A percentile compares a stretch with the other conserved stretches of the same genome.
Evolutionary conservation across 2,329 filamentous ascomycete species (phyloP).

Genomic region (Daldinia sp.): DNA sequence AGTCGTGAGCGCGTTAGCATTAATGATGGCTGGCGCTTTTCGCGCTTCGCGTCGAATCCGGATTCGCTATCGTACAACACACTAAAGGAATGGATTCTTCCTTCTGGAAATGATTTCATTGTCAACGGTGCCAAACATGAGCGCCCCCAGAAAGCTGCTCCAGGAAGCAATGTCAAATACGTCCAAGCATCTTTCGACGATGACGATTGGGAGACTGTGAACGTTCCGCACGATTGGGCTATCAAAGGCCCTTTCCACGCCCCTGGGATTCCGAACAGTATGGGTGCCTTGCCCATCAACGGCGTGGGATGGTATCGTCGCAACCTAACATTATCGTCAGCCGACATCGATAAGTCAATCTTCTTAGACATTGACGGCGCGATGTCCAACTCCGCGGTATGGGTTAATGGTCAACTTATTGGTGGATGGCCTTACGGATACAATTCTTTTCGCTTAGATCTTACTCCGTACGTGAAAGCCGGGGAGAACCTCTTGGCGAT

Average conservation of each 20-base stretch:
- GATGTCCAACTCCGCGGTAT: conserved; percentile 49
- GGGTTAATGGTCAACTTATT: conserved; percentile 50
- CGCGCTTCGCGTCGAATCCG: conserved; percentile 47
- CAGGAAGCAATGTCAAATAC: conserved; percentile 42
- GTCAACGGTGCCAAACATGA: conserved; percentile 35
- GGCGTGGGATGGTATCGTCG: conserved; percentile 55
- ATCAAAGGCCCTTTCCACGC: conserved; percentile 52
- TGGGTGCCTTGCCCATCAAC: conserved; percentile 58
- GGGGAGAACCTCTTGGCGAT: conserved; percentile 56
- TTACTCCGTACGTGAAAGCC: conserved; percentile 29
- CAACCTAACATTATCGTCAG: conserved; percentile 35
- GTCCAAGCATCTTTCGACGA: conserved; percentile 44
- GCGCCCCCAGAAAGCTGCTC: conserved; percentile 40
- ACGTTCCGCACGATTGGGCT: conserved; percentile 56
- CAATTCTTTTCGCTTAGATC: conserved; percentile 43
- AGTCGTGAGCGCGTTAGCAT: conserved; percentile 47
- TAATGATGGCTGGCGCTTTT: conserved; percentile 48
- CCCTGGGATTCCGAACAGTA: conserved; percentile 48
- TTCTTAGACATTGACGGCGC: conserved; percentile 52
- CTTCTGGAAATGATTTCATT: conserved; percentile 41
- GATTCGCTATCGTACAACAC: conserved; percentile 47
- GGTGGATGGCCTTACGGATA: conserved; percentile 54
- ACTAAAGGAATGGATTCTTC: conserved; percentile 34
- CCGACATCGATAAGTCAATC: conserved; percentile 50
- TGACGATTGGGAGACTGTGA: conserved; percentile 49